Percentiles rank a stretch among this genome's conserved stretches.
Conservation (phyloP, 768 basidiomycete genomes). For the Calocera viscosa region DNA sequence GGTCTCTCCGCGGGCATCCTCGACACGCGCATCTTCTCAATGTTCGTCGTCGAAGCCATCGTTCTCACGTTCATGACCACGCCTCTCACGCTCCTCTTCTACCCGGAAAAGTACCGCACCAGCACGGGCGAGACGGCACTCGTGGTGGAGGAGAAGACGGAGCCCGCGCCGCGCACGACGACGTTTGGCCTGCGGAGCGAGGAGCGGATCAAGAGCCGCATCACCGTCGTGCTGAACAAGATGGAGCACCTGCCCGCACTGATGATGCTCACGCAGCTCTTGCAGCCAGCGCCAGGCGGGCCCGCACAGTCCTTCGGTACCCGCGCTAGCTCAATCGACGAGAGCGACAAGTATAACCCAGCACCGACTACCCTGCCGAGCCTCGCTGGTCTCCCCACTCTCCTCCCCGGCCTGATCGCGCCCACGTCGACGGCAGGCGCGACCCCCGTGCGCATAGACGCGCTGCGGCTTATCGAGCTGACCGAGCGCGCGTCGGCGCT, state of each 20-base stretch:
- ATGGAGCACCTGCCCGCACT: slow-evolving; percentile 78
- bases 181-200: slow-evolving; percentile 8
- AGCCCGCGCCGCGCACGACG: neutral
- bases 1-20: slow-evolving; percentile 71
- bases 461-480: slow-evolving; percentile 79
- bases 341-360: neutral
- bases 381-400: neutral
- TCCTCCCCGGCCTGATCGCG: neutral
- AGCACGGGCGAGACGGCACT: neutral
- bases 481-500: slow-evolving; percentile 80
- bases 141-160: neutral
- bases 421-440: neutral
- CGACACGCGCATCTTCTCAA: slow-evolving; percentile 56
- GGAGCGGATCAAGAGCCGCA: slow-evolving; percentile 38
- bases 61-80: slow-evolving; percentile 75
- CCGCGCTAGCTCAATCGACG: slow-evolving; percentile 9
- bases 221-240: slow-evolving; percentile 80
- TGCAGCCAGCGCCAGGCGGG: slow-evolving; percentile 35
- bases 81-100: slow-evolving; percentile 64
- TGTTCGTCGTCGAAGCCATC: slow-evolving; percentile 74
- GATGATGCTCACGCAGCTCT: slow-evolving; percentile 79
- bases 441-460: slow-evolving; percentile 39
- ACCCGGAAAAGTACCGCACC: slow-evolving; percentile 51
- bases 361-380: slow-evolving; percentile 8
- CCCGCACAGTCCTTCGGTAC: slow-evolving; percentile 10